phyloP scores from a whole-genome alignment of 1,284 basidiomycete genomes.

The Tetrapyrgos nigripes region DNA sequence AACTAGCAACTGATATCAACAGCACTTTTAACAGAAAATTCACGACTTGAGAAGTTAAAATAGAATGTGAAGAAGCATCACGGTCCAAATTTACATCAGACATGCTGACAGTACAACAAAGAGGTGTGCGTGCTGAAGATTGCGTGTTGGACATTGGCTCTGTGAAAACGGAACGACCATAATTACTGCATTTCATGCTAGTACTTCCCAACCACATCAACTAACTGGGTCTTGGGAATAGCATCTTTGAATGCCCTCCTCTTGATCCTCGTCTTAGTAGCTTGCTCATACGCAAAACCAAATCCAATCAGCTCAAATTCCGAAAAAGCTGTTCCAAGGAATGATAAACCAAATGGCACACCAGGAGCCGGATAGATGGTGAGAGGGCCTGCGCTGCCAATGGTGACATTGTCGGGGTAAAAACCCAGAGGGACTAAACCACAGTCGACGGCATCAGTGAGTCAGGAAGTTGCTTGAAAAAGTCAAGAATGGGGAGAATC shows the following conservation, averaged over 20 bases:
- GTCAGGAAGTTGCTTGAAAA: not conserved
- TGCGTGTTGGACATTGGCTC: too few species aligned
- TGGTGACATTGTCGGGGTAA: constrained; percentile 56
- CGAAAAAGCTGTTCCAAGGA: constrained; percentile 67
- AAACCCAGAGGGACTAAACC: constrained; percentile 63
- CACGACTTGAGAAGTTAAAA: too few species aligned
- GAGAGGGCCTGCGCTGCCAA: constrained; percentile 44
- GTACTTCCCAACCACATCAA: constrained; percentile 46
- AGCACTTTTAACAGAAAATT: too few species aligned
- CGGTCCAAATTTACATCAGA: too few species aligned
- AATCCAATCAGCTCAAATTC: constrained; percentile 64
- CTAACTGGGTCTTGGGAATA: constrained; percentile 65
- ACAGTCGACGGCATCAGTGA: not conserved
- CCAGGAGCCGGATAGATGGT: constrained; percentile 63
- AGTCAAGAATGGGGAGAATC: constrained; percentile 8
- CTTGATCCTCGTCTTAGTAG: constrained; percentile 57
- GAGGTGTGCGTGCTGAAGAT: too few species aligned
- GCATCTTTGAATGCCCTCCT: constrained; percentile 60
- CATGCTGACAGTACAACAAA: too few species aligned
- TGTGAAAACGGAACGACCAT: too few species aligned
- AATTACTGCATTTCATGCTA: too few species aligned
- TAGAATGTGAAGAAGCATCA: too few species aligned
- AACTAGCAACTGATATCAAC: too few species aligned
- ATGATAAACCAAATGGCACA: constrained; percentile 69
- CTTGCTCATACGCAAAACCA: constrained; percentile 71